phyloP scores from a whole-genome alignment of 495 filamentous ascomycete species.

The Cercophora sp. region DNA sequence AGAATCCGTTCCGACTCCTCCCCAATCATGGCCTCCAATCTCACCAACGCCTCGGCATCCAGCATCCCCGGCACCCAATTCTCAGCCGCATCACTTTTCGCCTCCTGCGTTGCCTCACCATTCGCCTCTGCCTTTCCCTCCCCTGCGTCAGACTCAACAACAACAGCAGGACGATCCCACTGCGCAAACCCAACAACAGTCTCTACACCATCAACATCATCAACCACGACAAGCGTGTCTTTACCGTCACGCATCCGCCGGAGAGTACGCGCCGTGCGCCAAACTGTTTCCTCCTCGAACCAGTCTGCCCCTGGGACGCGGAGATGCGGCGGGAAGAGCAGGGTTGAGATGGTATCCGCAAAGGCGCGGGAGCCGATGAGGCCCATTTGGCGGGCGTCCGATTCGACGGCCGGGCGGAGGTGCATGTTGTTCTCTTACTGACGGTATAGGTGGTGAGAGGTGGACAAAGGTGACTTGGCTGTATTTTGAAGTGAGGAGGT shows the following conservation, averaged over 20 bases:
- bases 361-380: slow-evolving; percentile 19
- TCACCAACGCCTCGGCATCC: slow-evolving; percentile 2
- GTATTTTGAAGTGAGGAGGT: no score
- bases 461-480: not conserved
- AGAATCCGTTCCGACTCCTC: slow-evolving; percentile 10
- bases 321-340: slow-evolving; percentile 21
- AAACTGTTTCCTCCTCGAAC: slow-evolving; percentile 17
- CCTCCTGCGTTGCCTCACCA: not conserved
- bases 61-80: slow-evolving; percentile 7
- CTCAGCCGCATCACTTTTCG: not conserved
- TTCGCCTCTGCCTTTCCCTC: not conserved
- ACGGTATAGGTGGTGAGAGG: not conserved
- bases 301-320: slow-evolving; percentile 1
- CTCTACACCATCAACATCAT: slow-evolving; percentile 9
- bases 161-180: slow-evolving; percentile 18
- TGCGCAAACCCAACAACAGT: slow-evolving; percentile 22
- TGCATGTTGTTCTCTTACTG: slow-evolving; percentile 17
- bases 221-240: slow-evolving; percentile 20
- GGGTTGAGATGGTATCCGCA: slow-evolving; percentile 7
- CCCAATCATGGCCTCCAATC: slow-evolving; percentile 1
- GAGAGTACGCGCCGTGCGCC: slow-evolving; percentile 13
- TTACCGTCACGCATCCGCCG: slow-evolving; percentile 19
- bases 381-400: slow-evolving; percentile 15
- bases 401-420: slow-evolving; percentile 18
- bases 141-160: not conserved